phyloP scores from a whole-genome alignment of 805 yeast species.

The Alloascoidea hylecoeti region DNA sequence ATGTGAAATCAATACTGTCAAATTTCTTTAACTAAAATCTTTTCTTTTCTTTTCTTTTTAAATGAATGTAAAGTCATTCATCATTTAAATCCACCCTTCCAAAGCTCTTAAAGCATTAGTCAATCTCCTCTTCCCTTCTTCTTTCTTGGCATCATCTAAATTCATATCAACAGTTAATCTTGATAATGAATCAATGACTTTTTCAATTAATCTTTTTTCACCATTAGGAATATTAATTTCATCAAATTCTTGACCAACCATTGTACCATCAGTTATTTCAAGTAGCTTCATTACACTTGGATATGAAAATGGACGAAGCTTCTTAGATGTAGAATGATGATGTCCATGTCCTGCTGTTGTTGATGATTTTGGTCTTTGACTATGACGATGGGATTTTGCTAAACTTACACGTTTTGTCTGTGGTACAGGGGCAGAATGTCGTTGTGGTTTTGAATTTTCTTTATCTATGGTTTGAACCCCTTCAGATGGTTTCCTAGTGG shows the following conservation, averaged over 20 bases:
- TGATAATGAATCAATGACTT: conserved; percentile 74
- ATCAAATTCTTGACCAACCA: conserved; percentile 40
- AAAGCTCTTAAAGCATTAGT: conserved; percentile 73
- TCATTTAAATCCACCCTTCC: conserved; percentile 54
- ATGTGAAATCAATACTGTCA: conserved; percentile 49
- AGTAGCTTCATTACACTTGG: conserved; percentile 8
- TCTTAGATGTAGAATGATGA: not conserved
- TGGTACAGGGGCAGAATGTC: not conserved
- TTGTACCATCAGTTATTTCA: conserved; percentile 11
- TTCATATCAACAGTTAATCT: conserved; percentile 86
- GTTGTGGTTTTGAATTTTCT: not conserved
- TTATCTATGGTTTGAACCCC: not conserved
- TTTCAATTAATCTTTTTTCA: conserved; percentile 70
- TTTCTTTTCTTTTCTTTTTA: conserved; percentile 48
- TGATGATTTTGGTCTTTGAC: not conserved
- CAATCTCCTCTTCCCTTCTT: conserved; percentile 67
- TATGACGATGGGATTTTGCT: not conserved
- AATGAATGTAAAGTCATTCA: conserved; percentile 38
- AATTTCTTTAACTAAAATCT: conserved; percentile 63
- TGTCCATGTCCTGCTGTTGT: not conserved
- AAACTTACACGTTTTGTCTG: not conserved
- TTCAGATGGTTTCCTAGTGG: too few relatives aligned
- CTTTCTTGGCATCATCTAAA: conserved; percentile 64
- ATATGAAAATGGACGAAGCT: not conserved
- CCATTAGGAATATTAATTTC: conserved; percentile 58